Evolutionary conservation across 2,329 filamentous ascomycete species (phyloP), one percentile per base, ranked within the genome.

Genomic region (Pochonia chlamydosporia): DNA sequence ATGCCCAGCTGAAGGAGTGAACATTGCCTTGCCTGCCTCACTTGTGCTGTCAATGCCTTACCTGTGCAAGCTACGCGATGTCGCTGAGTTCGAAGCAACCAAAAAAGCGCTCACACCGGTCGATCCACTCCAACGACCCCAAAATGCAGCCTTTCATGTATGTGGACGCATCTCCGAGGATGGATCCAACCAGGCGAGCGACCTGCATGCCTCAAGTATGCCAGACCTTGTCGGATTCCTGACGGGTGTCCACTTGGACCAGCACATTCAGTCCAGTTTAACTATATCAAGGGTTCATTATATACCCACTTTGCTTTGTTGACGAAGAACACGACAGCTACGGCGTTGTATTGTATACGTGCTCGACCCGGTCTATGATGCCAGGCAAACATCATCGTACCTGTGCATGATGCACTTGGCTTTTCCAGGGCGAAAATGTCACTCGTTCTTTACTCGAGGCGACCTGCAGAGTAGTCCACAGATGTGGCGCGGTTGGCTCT

Each of bases 101-200:
- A 39, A 24, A 28, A 33, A 37, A 36, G 21, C 40, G 18, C 40
- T 40, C 25, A 36, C 40, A 41, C 43, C 35, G 30, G 44, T 44
- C 35, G 44, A 49, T 49, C 48, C 48, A 44, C 23, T 18, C 23
- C 26, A 9, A 14, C 16, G 28, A 37, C 40, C 36, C 40, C 44
- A 44, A 40, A 47, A 42, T 36, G 40, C 44, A 33, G 40, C 40
- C 40, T 44, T 47, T 49, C 40, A 41, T 33, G 24, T 47, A 40
- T 41, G 44, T 39, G 48, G 44, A 49, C 23, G 44, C 44, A 47
- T 47, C 36, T 44, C 44, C 44, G 44, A 33, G 44, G 23, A 41
- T 43, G 24, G 47, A 40, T 24, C 44, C 25, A 41, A 41, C 45
- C 26, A 49, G 33, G 28, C 40, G 40, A 49, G 40, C 40, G 23